phyloP scores from a whole-genome alignment of 352 stramenopile species.

The Globisporangium nunn region DNA sequence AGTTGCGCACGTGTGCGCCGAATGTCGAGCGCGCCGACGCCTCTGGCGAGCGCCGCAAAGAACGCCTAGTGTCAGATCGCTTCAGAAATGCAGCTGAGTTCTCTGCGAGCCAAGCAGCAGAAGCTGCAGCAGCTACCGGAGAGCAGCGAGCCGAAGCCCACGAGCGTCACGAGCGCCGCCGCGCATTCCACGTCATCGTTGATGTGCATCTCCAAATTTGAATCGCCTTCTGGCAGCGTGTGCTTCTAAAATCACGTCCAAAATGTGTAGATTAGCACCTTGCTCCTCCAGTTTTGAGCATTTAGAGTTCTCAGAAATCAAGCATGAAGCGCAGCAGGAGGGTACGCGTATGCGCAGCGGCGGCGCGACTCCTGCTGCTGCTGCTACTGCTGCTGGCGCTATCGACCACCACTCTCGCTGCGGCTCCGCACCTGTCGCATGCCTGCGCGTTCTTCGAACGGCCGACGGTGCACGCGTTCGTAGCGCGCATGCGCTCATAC shows the following conservation, averaged over 20 bases:
- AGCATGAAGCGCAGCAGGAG: too few relatives aligned
- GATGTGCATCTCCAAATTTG: too few relatives aligned
- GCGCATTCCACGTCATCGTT: not conserved
- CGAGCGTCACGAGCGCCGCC: constrained; percentile 54
- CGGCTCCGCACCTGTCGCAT: not conserved
- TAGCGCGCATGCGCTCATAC: constrained; percentile 31
- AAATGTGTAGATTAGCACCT: too few relatives aligned
- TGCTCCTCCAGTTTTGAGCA: too few relatives aligned
- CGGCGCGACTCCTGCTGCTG: not conserved
- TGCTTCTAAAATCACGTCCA: too few relatives aligned
- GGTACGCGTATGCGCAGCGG: not conserved
- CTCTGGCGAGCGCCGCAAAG: constrained; percentile 19
- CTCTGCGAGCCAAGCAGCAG: not conserved
- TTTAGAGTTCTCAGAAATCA: not conserved
- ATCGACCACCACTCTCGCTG: too few relatives aligned
- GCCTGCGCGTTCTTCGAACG: constrained; percentile 31
- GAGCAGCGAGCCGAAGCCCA: constrained; percentile 90
- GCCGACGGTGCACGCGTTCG: constrained; percentile 25
- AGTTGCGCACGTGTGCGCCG: constrained; percentile 74
- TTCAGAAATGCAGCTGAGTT: too few relatives aligned
- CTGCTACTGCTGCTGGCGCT: not conserved
- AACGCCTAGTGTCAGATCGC: not conserved
- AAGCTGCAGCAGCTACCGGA: constrained; percentile 29
- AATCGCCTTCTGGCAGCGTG: too few relatives aligned
- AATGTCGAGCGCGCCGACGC: constrained; percentile 86